Base-by-base conservation (phyloP, 176 grass and related monocot genomes). In the Zizania latifolia region DNA sequence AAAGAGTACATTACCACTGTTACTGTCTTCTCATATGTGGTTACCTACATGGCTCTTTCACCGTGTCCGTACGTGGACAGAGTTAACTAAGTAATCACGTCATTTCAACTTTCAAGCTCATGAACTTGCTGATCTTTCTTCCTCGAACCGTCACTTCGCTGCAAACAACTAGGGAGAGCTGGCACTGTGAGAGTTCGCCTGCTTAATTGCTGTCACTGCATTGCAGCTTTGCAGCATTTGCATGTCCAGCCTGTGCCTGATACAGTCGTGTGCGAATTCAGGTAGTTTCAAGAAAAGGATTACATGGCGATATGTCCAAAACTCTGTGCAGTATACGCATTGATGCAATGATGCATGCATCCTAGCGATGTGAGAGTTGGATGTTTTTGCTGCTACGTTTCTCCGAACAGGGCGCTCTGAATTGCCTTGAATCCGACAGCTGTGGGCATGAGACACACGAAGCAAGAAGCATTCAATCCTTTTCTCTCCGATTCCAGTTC, bases 171-270 rank as follows among this genome's bases (percentile, higher is more conserved):
- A 35, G 12, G 4, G 38, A 51, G 43, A 8, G 21, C 48, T 68
- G 15, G n/a, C n/a, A n/a, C 4, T 28, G 6, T 44, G 38, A 43
- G 13, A 27, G 35, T 28, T 28, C 13, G 64, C n/a, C n/a, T 41
- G 38, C 15, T n/a, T n/a, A n/a, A 22, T 41, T 23, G 43, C 12
- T 41, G 21, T 27, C 30, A 44, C 44, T 31, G 50, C 17, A 59
- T 58, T 40, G 9, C 34, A 65, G 60, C 1, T 9, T 36, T 36
- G n/a, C 46, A 87, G 84, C n/a, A n/a, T n/a, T n/a, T n/a, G n/a
- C n/a, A n/a, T n/a, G 89, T 87, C 50, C 71, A 87, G 70, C 58
- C 55, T 55, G 84, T 91, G 23, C 67, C 81, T 17, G 5, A 1
- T 45, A 45, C 43, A 45, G 12, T 45, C n/a, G n/a, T n/a, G n/a